Conservation (phyloP, 2,329 filamentous ascomycete genomes). For the Calcarisporium arbuscula region DNA sequence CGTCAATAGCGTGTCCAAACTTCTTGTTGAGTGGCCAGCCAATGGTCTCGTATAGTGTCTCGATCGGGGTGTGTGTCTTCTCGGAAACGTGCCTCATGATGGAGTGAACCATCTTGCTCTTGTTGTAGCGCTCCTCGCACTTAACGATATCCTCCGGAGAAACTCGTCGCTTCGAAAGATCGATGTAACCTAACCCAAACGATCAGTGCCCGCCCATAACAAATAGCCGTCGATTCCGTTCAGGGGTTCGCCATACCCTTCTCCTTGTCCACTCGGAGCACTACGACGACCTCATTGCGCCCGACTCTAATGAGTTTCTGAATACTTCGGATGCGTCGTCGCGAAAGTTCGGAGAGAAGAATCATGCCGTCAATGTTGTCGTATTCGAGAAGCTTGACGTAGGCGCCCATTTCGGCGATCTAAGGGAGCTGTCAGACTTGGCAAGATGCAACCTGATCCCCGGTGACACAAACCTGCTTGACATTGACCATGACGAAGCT, state of each 20-base stretch:
- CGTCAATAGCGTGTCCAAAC: conserved; percentile 93
- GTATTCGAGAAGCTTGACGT: conserved; percentile 98
- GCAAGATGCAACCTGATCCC: conserved; percentile 2
- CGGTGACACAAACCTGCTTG: conserved; percentile 65
- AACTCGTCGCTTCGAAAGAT: conserved; percentile 96
- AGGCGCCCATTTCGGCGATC: conserved; percentile 99
- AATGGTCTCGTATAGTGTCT: conserved; percentile 88
- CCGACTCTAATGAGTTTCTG: conserved; percentile 98
- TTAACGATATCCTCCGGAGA: conserved; percentile 96
- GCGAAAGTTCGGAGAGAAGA: conserved; percentile 90
- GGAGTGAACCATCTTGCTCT: conserved; percentile 98
- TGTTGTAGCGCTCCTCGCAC: conserved; percentile 99
- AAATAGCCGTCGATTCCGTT: neutral
- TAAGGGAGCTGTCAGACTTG: conserved; percentile 27
- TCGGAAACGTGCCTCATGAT: conserved; percentile 99
- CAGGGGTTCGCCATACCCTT: conserved; percentile 55
- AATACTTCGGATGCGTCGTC: conserved; percentile 96
- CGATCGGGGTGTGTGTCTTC: conserved; percentile 91
- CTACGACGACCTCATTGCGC: conserved; percentile 96
- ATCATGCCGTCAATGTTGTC: conserved; percentile 99
- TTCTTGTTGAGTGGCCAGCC: conserved; percentile 97
- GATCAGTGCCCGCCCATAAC: neutral
- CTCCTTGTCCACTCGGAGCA: conserved; percentile 98
- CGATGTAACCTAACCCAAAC: conserved; percentile 65
- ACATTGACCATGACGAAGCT: conserved; percentile 99